These are phyloP conservation scores for Pulveroboletus sp. DNA, from an alignment of 768 basidiomycete genomes.

Conservation along the genomic window DNA sequence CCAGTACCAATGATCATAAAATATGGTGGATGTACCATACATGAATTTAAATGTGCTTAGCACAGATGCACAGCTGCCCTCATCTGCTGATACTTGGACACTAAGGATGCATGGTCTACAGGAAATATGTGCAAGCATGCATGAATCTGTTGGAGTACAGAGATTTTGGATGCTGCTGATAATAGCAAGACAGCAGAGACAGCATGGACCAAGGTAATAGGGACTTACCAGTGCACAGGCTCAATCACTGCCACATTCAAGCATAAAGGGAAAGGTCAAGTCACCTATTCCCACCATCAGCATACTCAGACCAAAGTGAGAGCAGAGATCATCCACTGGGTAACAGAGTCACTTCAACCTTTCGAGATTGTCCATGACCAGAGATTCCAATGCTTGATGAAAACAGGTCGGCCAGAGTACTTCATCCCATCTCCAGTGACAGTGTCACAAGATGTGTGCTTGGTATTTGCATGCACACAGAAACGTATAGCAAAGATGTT, in stretches of 20 bases:
- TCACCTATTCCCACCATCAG: neutral
- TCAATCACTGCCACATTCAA: neutral
- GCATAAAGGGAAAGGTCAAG: neutral
- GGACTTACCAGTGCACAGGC: neutral
- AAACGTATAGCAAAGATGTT: neutral
- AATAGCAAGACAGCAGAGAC: neutral
- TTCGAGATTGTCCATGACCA: neutral
- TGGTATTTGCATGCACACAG: neutral
- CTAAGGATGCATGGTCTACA: neutral
- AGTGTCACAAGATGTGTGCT: neutral
- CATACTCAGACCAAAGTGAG: neutral
- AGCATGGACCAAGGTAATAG: neutral
- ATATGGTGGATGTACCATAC: too few species aligned
- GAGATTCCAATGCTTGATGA: neutral
- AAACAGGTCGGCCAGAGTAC: neutral
- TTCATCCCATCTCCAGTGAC: neutral
- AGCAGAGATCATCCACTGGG: neutral
- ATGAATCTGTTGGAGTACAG: too few species aligned
- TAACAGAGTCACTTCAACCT: neutral
- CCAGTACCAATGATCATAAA: too few species aligned
- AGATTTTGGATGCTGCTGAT: too few species aligned
- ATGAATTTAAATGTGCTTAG: too few species aligned
- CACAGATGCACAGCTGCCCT: too few species aligned
- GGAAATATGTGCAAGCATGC: neutral
- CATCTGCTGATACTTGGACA: neutral